A percentile compares a stretch with the other conserved stretches of the same genome.
These are phyloP conservation scores for Colletotrichum sp. DNA, from an alignment of 2,329 filamentous ascomycete genomes.

Conservation along the genomic window DNA sequence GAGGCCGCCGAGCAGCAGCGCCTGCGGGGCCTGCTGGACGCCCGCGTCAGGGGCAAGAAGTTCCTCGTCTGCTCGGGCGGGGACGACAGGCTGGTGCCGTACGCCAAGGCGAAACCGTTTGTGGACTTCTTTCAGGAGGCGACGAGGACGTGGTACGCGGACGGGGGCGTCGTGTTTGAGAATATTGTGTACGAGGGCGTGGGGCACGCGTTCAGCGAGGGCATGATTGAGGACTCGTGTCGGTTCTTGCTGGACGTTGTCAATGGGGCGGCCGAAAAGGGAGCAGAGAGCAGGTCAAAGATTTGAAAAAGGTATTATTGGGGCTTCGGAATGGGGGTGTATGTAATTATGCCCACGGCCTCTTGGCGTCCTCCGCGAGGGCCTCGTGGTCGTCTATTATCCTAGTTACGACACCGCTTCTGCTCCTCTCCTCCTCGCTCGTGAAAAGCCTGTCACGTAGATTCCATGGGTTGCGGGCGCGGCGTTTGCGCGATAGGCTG, in stretches of 20 bases:
- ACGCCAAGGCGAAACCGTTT: slow-evolving; percentile 63
- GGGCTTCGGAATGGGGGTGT: background rate
- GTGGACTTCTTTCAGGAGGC: slow-evolving; percentile 64
- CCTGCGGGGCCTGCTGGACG: slow-evolving; percentile 49
- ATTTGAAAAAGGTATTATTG: slow-evolving; percentile 21
- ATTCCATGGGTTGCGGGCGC: slow-evolving; percentile 53
- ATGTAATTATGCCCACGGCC: slow-evolving; percentile 41
- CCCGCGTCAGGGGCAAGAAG: slow-evolving; percentile 62
- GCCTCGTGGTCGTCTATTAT: slow-evolving; percentile 40
- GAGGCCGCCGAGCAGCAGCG: slow-evolving; percentile 42
- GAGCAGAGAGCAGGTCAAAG: slow-evolving; percentile 27
- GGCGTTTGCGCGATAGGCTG: slow-evolving; percentile 51
- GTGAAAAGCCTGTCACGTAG: slow-evolving; percentile 49
- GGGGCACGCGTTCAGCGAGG: slow-evolving; percentile 70
- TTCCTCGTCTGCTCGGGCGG: slow-evolving; percentile 69
- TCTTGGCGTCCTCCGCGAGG: slow-evolving; percentile 38
- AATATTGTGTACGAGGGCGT: slow-evolving; percentile 71
- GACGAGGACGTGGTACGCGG: slow-evolving; percentile 54
- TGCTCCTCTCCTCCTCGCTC: slow-evolving; percentile 31
- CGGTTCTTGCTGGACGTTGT: slow-evolving; percentile 62
- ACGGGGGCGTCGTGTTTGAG: slow-evolving; percentile 60
- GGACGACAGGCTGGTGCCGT: slow-evolving; percentile 75
- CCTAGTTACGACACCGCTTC: slow-evolving; percentile 42
- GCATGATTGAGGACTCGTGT: slow-evolving; percentile 71
- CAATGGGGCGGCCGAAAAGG: slow-evolving; percentile 26